A percentile compares a stretch with the other conserved stretches of the same genome.
phyloP scores from a whole-genome alignment of 1,139 yeast species.

The Yamadazyma kanchanaburiensis region DNA sequence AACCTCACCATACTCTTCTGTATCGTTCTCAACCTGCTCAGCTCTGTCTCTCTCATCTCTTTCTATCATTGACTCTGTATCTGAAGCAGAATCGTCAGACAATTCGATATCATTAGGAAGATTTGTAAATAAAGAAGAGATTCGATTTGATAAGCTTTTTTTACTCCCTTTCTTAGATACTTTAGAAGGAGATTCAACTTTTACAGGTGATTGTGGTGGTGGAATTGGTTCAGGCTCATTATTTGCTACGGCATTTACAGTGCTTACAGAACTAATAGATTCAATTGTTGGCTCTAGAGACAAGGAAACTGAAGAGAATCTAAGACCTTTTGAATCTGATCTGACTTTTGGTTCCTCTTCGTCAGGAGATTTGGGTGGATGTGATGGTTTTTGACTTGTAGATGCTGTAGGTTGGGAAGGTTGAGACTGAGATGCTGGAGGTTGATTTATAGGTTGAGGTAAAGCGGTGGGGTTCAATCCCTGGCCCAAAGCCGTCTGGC shows the following conservation, averaged over 20 bases:
- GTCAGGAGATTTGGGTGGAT: constrained; percentile 1
- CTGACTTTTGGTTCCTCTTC: constrained; percentile 19
- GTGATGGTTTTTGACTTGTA: no score
- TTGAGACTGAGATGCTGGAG: no score
- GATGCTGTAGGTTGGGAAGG: no score
- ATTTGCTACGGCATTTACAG: constrained; percentile 29
- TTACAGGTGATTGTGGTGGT: neutral
- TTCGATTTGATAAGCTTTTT: constrained; percentile 21
- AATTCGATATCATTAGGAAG: constrained; percentile 48
- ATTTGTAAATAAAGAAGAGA: constrained; percentile 42
- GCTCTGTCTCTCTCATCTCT: no score
- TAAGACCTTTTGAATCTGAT: constrained; percentile 28
- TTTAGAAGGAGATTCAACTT: neutral
- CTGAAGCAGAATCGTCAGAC: constrained; percentile 48
- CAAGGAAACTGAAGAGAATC: constrained; percentile 23
- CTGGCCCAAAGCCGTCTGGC: no score
- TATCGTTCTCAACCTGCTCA: constrained; percentile 11
- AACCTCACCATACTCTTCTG: no score
- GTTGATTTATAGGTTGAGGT: no score
- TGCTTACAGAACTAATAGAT: constrained; percentile 29
- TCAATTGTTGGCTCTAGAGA: constrained; percentile 14
- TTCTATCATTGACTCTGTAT: constrained; percentile 38
- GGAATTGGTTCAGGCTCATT: constrained; percentile 13
- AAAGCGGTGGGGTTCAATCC: no score
- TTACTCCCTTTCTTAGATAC: constrained; percentile 7